Conservation (phyloP, 352 stramenopile genomes). For the Phytophthora colocasiae region DNA sequence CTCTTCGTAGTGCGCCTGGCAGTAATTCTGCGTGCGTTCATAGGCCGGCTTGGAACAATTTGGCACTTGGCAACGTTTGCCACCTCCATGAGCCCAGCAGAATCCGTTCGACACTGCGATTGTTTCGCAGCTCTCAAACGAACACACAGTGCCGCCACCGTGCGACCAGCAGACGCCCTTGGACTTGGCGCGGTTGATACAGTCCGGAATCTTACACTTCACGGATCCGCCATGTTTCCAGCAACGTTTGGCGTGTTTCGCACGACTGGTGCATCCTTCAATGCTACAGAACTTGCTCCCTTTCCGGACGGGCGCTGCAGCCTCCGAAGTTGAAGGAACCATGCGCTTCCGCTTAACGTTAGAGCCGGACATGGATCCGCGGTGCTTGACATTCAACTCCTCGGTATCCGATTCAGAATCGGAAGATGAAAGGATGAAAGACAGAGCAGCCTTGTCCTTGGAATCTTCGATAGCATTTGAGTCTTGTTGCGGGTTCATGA, state of each 20-base stretch:
- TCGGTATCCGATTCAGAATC: conserved; percentile 38
- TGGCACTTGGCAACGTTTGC: conserved; percentile 43
- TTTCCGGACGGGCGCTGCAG: conserved; percentile 26
- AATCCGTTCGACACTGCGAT: conserved; percentile 62
- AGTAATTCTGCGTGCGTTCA: conserved; percentile 49
- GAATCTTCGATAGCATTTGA: conserved; percentile 13
- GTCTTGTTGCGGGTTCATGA: conserved; percentile 31
- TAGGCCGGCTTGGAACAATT: conserved; percentile 50
- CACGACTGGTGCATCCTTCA: conserved; percentile 48
- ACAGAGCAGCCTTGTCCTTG: conserved; percentile 40
- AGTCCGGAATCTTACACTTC: conserved; percentile 62
- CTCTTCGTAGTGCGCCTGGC: conserved; percentile 35
- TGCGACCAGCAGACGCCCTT: conserved; percentile 69
- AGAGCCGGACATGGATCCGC: conserved; percentile 4
- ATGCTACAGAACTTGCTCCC: conserved; percentile 62
- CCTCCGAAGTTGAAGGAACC: conserved; percentile 6
- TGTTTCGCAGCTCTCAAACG: conserved; percentile 48
- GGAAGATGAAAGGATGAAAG: conserved; percentile 44
- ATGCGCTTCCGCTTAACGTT: conserved; percentile 24
- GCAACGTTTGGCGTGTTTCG: conserved; percentile 60
- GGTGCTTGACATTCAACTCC: not conserved
- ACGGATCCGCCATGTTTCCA: conserved; percentile 66
- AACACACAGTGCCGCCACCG: conserved; percentile 56
- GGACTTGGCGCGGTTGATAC: conserved; percentile 68
- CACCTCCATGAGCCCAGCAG: conserved; percentile 45